Conservation (phyloP, 2,329 filamentous ascomycete species). For the Ophiognomonia clavigignenti-juglandacearum region DNA sequence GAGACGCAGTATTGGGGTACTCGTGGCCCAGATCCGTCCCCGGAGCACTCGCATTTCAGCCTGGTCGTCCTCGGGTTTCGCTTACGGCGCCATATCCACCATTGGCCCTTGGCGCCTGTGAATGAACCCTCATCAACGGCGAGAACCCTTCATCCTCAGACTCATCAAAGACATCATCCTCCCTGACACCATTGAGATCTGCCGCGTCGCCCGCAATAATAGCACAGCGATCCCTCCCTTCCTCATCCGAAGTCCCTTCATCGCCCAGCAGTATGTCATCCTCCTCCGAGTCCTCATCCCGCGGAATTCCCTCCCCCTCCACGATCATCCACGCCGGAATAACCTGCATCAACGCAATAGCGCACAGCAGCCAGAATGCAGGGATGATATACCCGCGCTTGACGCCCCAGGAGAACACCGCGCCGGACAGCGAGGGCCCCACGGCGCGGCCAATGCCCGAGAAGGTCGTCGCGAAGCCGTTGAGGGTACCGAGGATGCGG, state of each 20-base stretch:
- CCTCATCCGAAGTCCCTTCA: too few relatives aligned
- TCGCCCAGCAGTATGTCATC: too few relatives aligned
- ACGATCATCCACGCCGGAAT: constrained; percentile 70
- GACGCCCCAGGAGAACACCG: constrained; percentile 71
- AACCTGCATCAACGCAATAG: constrained; percentile 58
- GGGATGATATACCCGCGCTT: constrained; percentile 70
- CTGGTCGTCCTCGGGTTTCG: background rate
- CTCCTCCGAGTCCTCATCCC: too few relatives aligned
- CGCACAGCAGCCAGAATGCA: constrained; percentile 75
- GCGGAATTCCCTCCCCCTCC: constrained; percentile 69
- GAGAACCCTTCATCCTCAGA: constrained; percentile 3
- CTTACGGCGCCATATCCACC: constrained; percentile 5
- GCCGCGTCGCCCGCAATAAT: constrained; percentile 10
- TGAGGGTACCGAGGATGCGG: constrained; percentile 77
- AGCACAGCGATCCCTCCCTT: background rate
- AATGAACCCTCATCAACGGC: constrained; percentile 7
- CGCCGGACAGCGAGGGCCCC: constrained; percentile 71
- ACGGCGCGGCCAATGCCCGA: constrained; percentile 73
- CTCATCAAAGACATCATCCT: background rate
- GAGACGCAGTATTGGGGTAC: too few relatives aligned
- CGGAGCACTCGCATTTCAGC: too few relatives aligned
- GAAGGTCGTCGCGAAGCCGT: constrained; percentile 82
- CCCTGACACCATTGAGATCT: background rate
- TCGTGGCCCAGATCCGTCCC: constrained; percentile 1
- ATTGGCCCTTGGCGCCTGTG: background rate